These are phyloP conservation scores for Fusarium sp. DNA, from an alignment of 2,329 filamentous ascomycete genomes.

Conservation along the genomic window DNA sequence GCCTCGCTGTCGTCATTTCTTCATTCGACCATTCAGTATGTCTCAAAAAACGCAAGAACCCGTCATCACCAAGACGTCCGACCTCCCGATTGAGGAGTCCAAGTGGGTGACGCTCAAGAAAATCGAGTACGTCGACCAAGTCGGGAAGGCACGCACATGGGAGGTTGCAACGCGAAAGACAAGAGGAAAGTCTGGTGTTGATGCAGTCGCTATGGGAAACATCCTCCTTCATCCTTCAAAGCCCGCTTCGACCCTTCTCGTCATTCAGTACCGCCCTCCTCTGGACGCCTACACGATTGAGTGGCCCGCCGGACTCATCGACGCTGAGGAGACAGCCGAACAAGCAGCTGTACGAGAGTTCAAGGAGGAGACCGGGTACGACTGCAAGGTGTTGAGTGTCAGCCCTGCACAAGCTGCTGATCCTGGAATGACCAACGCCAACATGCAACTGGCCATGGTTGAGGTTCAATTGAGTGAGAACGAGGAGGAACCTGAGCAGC, in stretches of 20 bases:
- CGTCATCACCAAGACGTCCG: slow-evolving; percentile 42
- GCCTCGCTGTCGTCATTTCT: not conserved
- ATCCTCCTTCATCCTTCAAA: slow-evolving; percentile 45
- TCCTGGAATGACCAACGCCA: slow-evolving; percentile 46
- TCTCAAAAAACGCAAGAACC: slow-evolving; percentile 42
- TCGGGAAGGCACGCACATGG: slow-evolving; percentile 45
- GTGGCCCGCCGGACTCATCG: slow-evolving; percentile 46
- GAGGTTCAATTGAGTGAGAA: slow-evolving; percentile 41
- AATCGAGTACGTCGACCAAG: slow-evolving; percentile 47
- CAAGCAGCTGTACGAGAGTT: slow-evolving; percentile 45
- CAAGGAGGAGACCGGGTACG: slow-evolving; percentile 46
- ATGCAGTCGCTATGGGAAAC: slow-evolving; percentile 48
- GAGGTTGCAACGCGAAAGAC: slow-evolving; percentile 48
- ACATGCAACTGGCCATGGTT: slow-evolving; percentile 48
- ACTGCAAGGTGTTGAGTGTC: slow-evolving; percentile 42
- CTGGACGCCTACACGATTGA: slow-evolving; percentile 47
- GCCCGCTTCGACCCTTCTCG: slow-evolving; percentile 45
- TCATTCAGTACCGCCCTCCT: slow-evolving; percentile 47
- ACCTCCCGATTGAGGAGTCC: slow-evolving; percentile 40
- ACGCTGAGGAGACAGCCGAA: slow-evolving; percentile 44
- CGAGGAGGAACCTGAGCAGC: slow-evolving; percentile 41
- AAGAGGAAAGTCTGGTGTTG: slow-evolving; percentile 42
- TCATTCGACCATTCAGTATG: slow-evolving; percentile 17
- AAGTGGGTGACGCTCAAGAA: slow-evolving; percentile 47
- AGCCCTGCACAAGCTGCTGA: slow-evolving; percentile 44